Evolutionary conservation across 441 rosid genomes (phyloP), one percentile per base, ranked within the genome.

Genomic region (Gossypium aridum): DNA sequence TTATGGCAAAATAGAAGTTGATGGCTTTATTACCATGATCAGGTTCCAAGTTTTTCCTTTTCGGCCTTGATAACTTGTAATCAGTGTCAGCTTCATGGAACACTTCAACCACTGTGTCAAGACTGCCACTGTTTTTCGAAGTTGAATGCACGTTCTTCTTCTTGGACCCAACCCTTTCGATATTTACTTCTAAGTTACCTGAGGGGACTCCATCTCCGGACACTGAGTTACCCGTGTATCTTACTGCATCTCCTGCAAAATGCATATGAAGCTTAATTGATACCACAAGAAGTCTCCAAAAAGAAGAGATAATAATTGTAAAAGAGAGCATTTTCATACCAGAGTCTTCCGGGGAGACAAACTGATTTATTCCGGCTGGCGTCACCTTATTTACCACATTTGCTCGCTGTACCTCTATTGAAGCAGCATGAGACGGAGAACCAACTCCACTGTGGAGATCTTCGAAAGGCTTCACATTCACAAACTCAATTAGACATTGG

Each of bases 51-150:
- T 79, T 87, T 45, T 80, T 81, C 83, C 87, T 92, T 25, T 91
- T 73, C 60, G 84, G 43, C 75, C 84, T 83, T 62, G 93, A 69
- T 65, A 91, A 76, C 85, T 77, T 83, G 78, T 80, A 87, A 67
- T 86, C 82, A 60, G 85, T 83, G 20, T 87, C 88, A 45, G 79
- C 80, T 75, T 80, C 76, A 45, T 70, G 82, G 82, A 82, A 77
- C 19, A 81, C 97, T 84, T 90, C 98, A 5, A 81, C 90, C 54
- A 94, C 96, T 77, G 93, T 82, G 73, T 87, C 93, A 7, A 91
- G 96, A 76, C 85, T 80, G 73, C 83, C 77, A 73, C 92, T 90
- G 70, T 84, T 82, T 82, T 80, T 86, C 55, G 98, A 86, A 60
- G 90, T 81, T 12, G 93, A 87, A 61, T 56, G 65, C 53, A 83